These are phyloP conservation scores for Penicillium malachiteum DNA, from an alignment of 495 filamentous ascomycete genomes.

Conservation along the genomic window DNA sequence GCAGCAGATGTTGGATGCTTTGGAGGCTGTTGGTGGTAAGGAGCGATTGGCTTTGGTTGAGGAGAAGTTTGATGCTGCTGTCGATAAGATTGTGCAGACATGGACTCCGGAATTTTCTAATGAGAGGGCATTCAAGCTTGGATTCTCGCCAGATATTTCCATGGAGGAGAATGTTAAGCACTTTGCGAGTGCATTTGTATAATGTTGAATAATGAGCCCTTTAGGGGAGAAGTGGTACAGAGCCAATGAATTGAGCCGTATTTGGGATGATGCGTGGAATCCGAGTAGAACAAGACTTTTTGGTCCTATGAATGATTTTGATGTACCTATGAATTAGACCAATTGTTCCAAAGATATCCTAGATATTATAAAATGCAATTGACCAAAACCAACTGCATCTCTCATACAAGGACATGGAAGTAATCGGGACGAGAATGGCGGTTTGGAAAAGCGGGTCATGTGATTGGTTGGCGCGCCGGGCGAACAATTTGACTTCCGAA, in stretches of 20 bases:
- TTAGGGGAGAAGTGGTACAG: not conserved
- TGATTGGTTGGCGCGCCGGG: conserved; percentile 47
- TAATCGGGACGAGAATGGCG: conserved; percentile 38
- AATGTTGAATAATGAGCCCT: not conserved
- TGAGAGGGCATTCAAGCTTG: conserved; percentile 54
- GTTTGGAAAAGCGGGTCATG: conserved; percentile 50
- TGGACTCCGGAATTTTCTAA: conserved; percentile 72
- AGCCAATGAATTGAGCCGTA: conserved; percentile 18
- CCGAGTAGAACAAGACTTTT: not conserved
- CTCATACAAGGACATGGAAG: conserved; percentile 24
- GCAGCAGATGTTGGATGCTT: conserved; percentile 71
- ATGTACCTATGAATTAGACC: not conserved
- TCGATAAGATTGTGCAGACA: conserved; percentile 69
- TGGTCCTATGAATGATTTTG: not conserved
- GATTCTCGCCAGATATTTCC: conserved; percentile 58
- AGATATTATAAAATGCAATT: not conserved
- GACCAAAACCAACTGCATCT: not conserved
- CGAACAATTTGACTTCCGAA: conserved; percentile 56
- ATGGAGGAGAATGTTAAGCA: conserved; percentile 57
- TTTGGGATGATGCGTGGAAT: not conserved
- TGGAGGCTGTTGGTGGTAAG: conserved; percentile 68
- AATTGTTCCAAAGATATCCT: not conserved
- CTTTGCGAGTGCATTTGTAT: conserved; percentile 43
- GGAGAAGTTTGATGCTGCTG: conserved; percentile 63
- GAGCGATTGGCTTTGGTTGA: conserved; percentile 62